phyloP scores from a whole-genome alignment of 495 filamentous ascomycete genomes.

The Bombardia bombarda region DNA sequence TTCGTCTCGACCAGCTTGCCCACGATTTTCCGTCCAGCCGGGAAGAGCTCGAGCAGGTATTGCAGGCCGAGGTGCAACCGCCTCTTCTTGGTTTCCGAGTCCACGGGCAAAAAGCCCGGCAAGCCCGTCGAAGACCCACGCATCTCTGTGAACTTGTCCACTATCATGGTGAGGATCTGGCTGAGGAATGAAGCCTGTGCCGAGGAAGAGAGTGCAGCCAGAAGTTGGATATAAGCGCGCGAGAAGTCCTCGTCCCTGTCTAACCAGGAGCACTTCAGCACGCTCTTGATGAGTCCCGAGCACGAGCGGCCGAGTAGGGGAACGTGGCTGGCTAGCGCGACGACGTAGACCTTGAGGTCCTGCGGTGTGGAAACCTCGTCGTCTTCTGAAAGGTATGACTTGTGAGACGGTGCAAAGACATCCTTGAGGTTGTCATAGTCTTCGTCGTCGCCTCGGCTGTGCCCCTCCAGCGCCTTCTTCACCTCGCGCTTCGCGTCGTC shows the following conservation, averaged over 20 bases:
- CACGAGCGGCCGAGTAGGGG: constrained; percentile 64
- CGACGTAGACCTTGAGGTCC: constrained; percentile 62
- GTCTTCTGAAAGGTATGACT: constrained; percentile 29
- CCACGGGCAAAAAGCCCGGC: constrained; percentile 51
- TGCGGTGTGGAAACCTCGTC: constrained; percentile 26
- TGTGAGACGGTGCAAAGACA: constrained; percentile 44
- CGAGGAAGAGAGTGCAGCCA: constrained; percentile 73
- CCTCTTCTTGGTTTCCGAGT: constrained; percentile 49
- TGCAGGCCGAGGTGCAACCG: constrained; percentile 68
- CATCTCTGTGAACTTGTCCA: constrained; percentile 58
- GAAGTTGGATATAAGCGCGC: constrained; percentile 67
- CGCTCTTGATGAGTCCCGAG: constrained; percentile 61
- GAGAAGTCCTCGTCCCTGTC: constrained; percentile 75
- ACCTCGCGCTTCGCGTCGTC: constrained; percentile 65
- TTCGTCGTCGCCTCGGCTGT: constrained; percentile 58
- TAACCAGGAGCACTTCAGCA: constrained; percentile 75
- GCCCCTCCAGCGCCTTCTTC: constrained; percentile 59
- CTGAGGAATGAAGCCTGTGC: constrained; percentile 54
- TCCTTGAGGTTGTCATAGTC: constrained; percentile 68
- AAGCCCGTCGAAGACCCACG: constrained; percentile 39
- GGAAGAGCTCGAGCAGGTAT: constrained; percentile 68
- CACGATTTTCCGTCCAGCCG: constrained; percentile 60
- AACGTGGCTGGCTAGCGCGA: constrained; percentile 67
- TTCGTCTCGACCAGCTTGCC: constrained; percentile 53
- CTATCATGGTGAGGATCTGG: constrained; percentile 67